These are phyloP conservation scores for Ceratocystis alfenasii DNA, from an alignment of 2,329 filamentous ascomycete species.

Conservation along the genomic window DNA sequence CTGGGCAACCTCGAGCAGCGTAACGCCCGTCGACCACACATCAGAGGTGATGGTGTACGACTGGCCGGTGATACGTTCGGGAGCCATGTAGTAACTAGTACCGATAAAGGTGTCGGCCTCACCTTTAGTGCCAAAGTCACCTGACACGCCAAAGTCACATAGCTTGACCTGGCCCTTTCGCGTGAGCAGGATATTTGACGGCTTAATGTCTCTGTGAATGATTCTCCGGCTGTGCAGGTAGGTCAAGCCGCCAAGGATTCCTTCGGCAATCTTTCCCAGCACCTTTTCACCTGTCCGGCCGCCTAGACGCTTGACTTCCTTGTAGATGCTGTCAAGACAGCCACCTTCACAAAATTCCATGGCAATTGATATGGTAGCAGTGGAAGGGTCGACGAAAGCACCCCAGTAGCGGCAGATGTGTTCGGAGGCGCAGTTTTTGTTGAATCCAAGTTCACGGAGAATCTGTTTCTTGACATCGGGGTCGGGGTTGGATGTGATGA, in stretches of 20 bases:
- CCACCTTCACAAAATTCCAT: conserved; percentile 99
- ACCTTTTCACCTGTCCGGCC: conserved; percentile 95
- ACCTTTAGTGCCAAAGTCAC: conserved; percentile 95
- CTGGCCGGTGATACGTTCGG: conserved; percentile 92
- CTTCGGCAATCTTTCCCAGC: conserved; percentile 89
- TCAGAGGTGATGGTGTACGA: conserved; percentile 98
- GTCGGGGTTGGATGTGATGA: conserved; percentile 96
- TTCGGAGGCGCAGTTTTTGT: conserved; percentile 90
- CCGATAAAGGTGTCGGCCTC: conserved; percentile 98
- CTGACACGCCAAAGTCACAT: conserved; percentile 95
- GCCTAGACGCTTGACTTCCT: conserved; percentile 89
- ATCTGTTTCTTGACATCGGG: conserved; percentile 98
- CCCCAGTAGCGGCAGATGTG: conserved; percentile 98
- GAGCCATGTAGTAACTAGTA: conserved; percentile 98
- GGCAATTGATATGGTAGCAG: conserved; percentile 90
- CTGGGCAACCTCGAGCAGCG: conserved; percentile 95
- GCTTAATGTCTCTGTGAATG: conserved; percentile 98
- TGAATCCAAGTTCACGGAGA: conserved; percentile 88
- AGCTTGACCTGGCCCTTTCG: conserved; percentile 90
- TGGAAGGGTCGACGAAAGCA: conserved; percentile 91
- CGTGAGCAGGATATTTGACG: conserved; percentile 89
- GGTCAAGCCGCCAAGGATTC: conserved; percentile 82
- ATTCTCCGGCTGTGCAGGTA: conserved; percentile 94
- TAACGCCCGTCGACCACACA: conserved; percentile 95
- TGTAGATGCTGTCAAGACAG: conserved; percentile 91